Evolutionary conservation across 2,329 filamentous ascomycete species (phyloP), one percentile per base, ranked within the genome.

Genomic region (Nemania sp.): DNA sequence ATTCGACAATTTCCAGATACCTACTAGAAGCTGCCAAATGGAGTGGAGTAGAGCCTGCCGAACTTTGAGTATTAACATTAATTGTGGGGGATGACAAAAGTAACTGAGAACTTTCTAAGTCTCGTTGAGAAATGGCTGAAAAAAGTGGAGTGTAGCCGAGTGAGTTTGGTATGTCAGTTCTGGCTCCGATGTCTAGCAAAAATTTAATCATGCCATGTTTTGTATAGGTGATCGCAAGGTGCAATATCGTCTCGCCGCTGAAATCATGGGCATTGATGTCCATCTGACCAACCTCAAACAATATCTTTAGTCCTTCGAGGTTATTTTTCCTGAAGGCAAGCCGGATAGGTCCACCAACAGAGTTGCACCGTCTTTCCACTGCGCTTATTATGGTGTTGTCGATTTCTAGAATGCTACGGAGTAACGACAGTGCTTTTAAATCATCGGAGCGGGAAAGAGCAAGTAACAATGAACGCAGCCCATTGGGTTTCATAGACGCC

Each of bases 181-280:
- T n/a, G n/a, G n/a, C n/a, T n/a, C n/a, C n/a, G n/a, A n/a, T n/a
- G 7, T 36, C 23, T 4, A 50, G 33, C 9, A 44, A 12, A n/a
- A 3, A 28, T 26, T 14, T 11, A 33, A 40, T 20, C 8, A 6
- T 26, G 15, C 9, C n/a, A 24, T 1, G 7, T 1, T 19, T 15
- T 2, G 3, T 1, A 30, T 9, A 2, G 1, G 1, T 1, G 5
- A 20, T 6, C 15, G 49, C 36, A 9, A 3, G 0, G 9, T 4
- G 5, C 28, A 45, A 15, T 2, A n/a, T 6, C 8, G 22, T 31
- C 2, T 15, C 14, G 22, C 24, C 33, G 4, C 9, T 1, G 2
- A 8, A 9, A 7, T 33, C 12, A 5, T 2, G 17, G 12, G 14
- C 0, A n/a, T 47, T 34, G 1, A 36, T 14, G 8, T 42, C 3